Evolutionary conservation across 108 stramenopile genomes (phyloP).

Genomic region (Skeletonema tropicum): DNA sequence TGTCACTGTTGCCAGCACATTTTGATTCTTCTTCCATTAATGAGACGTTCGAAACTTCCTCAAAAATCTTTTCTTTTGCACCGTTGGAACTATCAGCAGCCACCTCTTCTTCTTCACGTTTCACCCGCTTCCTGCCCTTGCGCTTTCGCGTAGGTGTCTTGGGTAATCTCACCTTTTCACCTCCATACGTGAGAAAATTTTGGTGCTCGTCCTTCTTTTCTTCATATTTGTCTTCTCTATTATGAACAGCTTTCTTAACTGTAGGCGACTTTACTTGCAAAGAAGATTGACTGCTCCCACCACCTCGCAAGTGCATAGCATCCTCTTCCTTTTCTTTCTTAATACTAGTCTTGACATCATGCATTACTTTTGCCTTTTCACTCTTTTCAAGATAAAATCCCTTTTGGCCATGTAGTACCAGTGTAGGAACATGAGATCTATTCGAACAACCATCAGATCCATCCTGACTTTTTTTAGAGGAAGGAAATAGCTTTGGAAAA

Average conservation of each 20-base stretch:
- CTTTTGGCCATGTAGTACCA: conserved; percentile 76
- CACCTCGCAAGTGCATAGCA: neutral
- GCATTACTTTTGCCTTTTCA: conserved; percentile 3
- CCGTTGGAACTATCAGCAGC: neutral
- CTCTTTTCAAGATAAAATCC: conserved; percentile 40
- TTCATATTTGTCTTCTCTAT: neutral
- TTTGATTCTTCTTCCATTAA: neutral
- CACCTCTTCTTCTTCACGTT: conserved; percentile 8
- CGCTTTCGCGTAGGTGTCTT: conserved; percentile 12
- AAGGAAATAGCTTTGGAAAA: conserved; percentile 50
- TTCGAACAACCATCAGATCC: conserved; percentile 1
- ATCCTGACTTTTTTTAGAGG: neutral
- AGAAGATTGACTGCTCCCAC: conserved; percentile 3
- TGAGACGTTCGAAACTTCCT: neutral
- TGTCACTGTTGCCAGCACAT: neutral
- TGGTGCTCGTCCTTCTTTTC: neutral
- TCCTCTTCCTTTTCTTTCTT: neutral
- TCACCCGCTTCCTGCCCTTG: neutral
- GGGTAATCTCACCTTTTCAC: neutral
- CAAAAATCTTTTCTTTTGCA: neutral
- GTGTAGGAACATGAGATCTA: conserved; percentile 59
- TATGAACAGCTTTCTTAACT: neutral
- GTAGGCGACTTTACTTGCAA: neutral
- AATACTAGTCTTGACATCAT: neutral
- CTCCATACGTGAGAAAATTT: conserved; percentile 2